These are phyloP conservation scores for Gossypium laxum DNA, from an alignment of 441 rosid genomes.

Conservation along the genomic window DNA sequence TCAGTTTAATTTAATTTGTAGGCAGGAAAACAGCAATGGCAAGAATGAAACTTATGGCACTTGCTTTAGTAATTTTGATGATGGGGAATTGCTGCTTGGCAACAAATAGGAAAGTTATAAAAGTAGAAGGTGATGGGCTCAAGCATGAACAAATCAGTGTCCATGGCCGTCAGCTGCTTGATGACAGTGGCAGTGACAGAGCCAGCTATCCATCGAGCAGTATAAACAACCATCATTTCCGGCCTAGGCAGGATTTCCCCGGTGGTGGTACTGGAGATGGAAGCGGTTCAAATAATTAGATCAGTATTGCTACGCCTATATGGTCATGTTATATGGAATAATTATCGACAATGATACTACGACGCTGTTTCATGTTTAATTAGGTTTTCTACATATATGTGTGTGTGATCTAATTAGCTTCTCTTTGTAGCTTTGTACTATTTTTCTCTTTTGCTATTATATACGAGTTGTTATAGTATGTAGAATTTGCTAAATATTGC, in stretches of 20 bases:
- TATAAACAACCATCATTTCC: slow-evolving; percentile 40
- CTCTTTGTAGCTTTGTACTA: neutral
- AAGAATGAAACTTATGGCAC: slow-evolving; percentile 18
- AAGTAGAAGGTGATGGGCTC: neutral
- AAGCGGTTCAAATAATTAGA: neutral
- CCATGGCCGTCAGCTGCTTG: neutral
- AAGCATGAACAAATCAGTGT: neutral
- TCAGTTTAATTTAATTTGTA: neutral
- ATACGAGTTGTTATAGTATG: neutral
- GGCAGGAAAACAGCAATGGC: neutral
- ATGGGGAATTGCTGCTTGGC: slow-evolving; percentile 23
- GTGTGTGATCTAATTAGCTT: neutral
- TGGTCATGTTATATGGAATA: neutral
- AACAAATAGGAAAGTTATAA: neutral
- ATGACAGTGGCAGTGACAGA: neutral
- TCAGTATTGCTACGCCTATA: neutral
- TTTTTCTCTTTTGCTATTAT: neutral
- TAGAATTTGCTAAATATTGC: neutral
- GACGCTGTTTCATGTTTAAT: neutral
- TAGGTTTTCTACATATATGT: neutral
- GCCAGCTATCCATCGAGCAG: slow-evolving; percentile 22
- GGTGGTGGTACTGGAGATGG: neutral
- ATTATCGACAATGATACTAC: neutral
- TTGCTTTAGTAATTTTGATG: slow-evolving; percentile 19
- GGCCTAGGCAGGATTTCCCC: slow-evolving; percentile 42